Evolutionary conservation across 305 asterid genomes (phyloP).

Genomic region (Caryopteris hybrid): DNA sequence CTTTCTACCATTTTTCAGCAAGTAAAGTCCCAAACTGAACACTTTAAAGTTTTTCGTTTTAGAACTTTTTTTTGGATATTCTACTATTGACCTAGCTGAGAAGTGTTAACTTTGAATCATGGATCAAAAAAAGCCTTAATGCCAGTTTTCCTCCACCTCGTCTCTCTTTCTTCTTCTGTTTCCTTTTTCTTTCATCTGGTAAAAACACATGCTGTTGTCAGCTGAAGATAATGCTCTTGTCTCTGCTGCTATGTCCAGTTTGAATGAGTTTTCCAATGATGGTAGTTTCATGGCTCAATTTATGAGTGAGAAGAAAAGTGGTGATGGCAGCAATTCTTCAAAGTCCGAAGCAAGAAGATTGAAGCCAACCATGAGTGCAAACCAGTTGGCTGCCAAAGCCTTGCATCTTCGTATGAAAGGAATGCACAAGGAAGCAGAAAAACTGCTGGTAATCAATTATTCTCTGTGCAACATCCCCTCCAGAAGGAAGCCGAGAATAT

Average conservation of each 20-base stretch:
- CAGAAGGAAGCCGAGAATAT: conserved; percentile 77
- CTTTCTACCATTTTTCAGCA: background rate
- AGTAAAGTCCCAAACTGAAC: background rate
- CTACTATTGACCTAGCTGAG: background rate
- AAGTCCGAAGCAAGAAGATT: conserved; percentile 21
- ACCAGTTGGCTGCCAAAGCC: conserved; percentile 93
- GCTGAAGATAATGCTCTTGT: conserved; percentile 54
- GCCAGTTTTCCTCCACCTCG: conserved; percentile 10
- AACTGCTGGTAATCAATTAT: conserved; percentile 54
- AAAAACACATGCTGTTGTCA: conserved; percentile 48
- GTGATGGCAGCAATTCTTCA: conserved; percentile 31
- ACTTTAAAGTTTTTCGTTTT: background rate
- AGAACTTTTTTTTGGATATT: background rate
- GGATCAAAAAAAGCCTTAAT: background rate
- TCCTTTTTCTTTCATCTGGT: conserved; percentile 76
- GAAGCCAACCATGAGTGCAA: conserved; percentile 58
- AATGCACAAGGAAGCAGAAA: conserved; percentile 84
- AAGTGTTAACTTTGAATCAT: background rate
- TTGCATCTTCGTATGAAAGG: conserved; percentile 94
- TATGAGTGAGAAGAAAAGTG: conserved; percentile 27
- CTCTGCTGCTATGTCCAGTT: conserved; percentile 64
- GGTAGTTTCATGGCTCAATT: conserved; percentile 63
- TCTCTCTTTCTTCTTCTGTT: conserved; percentile 24
- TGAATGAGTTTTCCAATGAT: conserved; percentile 62
- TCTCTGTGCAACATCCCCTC: background rate